Evolutionary conservation across 2,329 filamentous ascomycete species (phyloP), one percentile per base, ranked within the genome.

Genomic region (Fusarium caatingaense): DNA sequence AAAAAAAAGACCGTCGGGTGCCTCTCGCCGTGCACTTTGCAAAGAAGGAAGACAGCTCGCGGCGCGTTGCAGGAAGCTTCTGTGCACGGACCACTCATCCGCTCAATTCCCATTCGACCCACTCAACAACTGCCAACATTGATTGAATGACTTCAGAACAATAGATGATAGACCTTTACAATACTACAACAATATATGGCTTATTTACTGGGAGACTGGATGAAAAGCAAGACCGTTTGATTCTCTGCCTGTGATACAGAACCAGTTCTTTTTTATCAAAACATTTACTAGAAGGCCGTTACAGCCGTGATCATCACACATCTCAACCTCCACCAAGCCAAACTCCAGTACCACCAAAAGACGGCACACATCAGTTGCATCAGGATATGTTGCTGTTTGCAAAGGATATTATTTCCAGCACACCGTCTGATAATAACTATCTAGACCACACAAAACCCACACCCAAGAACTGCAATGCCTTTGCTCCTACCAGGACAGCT

Each of bases 21-120:
- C 55, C 57, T 71, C 42, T 72, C 41, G 54, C 63, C 60, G 64
- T 71, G 57, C 48, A 66, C 54, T 58, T 54, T 69, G 56, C 37
- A 54, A 55, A 40, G 46, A 61, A 55, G 40, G 45, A 69, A 71
- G 49, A 59, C 57, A 71, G 65, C 68, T 71, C 68, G 69, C 65
- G 69, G 68, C 69, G 69, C 69, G 68, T 71, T 69, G 34, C 65
- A 72, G 49, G 46, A 71, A 71, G 65, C 65, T 60, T 42, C 44
- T 11, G 61, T 63, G 69, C 69, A 71, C 69, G 68, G 69, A 32
- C 68, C 68, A 56, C 48, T 15, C 30, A 11, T 37, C 32, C 37
- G 23, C 41, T 30, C 50, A 21, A 49, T 62, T 69, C 51, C 13
- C 21, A 32, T 51, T 28, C 18, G 50, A 28, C 51, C 49, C 49